Evolutionary conservation across 2,329 filamentous ascomycete species (phyloP).

Genomic region (Colletotrichum phormii): DNA sequence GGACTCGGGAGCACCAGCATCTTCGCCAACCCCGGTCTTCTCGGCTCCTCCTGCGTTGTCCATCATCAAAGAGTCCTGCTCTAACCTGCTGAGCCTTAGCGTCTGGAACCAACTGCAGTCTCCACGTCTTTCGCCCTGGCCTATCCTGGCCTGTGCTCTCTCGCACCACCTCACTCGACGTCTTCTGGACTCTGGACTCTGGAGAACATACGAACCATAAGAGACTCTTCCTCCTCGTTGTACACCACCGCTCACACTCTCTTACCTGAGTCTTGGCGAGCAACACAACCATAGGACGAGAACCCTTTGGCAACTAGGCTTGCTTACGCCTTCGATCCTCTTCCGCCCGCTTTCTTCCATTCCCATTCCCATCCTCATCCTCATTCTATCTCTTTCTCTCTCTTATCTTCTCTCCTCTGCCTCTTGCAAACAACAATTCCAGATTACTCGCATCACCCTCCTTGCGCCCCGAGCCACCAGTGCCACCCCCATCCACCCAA

Average conservation of each 20-base stretch:
- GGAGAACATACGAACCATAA: background rate
- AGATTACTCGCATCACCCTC: constrained; percentile 9
- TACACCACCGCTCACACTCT: background rate
- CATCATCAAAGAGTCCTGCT: background rate
- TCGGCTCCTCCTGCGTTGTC: constrained; percentile 17
- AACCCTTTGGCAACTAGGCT: background rate
- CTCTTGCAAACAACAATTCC: background rate
- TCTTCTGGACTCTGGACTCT: background rate
- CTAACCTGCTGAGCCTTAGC: background rate
- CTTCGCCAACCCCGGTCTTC: constrained; percentile 7
- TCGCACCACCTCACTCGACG: constrained; percentile 10
- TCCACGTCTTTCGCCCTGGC: background rate
- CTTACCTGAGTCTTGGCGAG: background rate
- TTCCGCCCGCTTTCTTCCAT: background rate
- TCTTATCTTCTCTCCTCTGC: background rate
- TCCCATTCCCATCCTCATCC: background rate
- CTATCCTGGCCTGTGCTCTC: constrained; percentile 4
- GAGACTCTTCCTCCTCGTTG: background rate
- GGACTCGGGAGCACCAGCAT: background rate
- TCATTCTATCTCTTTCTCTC: background rate
- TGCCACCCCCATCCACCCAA: background rate
- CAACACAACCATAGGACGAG: background rate
- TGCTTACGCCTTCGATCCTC: background rate
- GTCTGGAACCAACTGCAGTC: constrained; percentile 9
- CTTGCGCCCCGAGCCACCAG: constrained; percentile 14